Percentiles rank a stretch among this genome's conserved stretches.
Evolutionary conservation across 2,329 filamentous ascomycete species (phyloP).

Genomic region (Achaetomium macrosporum): DNA sequence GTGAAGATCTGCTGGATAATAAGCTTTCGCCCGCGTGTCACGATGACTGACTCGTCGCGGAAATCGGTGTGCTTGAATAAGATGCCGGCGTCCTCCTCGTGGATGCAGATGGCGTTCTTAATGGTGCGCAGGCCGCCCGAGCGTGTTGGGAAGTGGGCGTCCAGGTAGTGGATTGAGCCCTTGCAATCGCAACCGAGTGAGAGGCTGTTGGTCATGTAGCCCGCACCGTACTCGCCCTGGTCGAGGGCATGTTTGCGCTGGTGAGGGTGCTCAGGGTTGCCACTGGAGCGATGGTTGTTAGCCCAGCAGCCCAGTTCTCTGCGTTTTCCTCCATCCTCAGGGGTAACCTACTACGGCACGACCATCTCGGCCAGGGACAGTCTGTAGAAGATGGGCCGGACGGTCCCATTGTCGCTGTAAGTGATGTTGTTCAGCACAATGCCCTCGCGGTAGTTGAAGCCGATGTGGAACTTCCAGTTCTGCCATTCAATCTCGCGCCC

Average conservation of each 20-base stretch:
- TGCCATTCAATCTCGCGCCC: constrained; percentile 78
- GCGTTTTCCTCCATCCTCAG: not conserved
- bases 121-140: constrained; percentile 71
- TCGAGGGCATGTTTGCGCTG: constrained; percentile 79
- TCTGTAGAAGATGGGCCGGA: constrained; percentile 79
- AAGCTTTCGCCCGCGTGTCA: constrained; percentile 80
- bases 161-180: constrained; percentile 85
- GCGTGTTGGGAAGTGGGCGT: constrained; percentile 76
- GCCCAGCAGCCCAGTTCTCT: not conserved
- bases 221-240: constrained; percentile 73
- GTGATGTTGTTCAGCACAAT: constrained; percentile 86
- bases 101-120: constrained; percentile 92
- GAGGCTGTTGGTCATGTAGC: constrained; percentile 77
- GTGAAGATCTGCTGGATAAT: constrained; percentile 91
- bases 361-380: constrained; percentile 50
- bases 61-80: constrained; percentile 95
- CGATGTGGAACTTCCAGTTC: constrained; percentile 88
- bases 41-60: constrained; percentile 78
- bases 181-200: constrained; percentile 80
- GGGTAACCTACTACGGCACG: constrained; percentile 9
- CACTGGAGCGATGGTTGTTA: constrained; percentile 32
- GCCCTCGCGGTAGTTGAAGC: constrained; percentile 92
- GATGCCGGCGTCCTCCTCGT: constrained; percentile 88
- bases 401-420: constrained; percentile 75
- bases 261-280: constrained; percentile 73